A percentile compares a stretch with the other conserved stretches of the same genome.
Conservation (phyloP, 2,329 filamentous ascomycete species). For the Annulohypoxylon truncatum region DNA sequence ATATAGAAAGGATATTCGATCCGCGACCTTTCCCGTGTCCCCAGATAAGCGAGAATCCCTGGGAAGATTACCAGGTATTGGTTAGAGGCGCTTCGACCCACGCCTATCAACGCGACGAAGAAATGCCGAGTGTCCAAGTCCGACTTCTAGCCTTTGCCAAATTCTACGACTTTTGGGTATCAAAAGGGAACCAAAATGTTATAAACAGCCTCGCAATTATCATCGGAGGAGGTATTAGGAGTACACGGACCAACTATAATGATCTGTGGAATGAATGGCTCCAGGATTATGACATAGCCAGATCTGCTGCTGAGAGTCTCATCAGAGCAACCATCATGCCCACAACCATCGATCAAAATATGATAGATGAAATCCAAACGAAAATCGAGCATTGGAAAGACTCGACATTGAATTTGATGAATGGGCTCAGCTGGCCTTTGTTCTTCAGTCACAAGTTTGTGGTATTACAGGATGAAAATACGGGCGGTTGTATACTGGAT, state of each 20-base stretch:
- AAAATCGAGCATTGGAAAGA: neutral
- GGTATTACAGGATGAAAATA: neutral
- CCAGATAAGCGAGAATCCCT: neutral
- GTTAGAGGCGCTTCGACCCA: neutral
- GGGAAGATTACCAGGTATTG: neutral
- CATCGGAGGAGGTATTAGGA: neutral
- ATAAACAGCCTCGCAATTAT: neutral
- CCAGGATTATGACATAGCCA: neutral
- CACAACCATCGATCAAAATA: too few species aligned
- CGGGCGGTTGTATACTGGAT: too few species aligned
- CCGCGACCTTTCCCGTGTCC: neutral
- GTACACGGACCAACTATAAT: neutral
- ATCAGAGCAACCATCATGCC: neutral
- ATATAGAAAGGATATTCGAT: neutral
- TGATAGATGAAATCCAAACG: neutral
- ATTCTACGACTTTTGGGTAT: neutral
- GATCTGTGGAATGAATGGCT: neutral
- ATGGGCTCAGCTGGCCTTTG: neutral
- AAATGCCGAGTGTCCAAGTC: neutral
- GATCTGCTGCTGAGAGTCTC: neutral
- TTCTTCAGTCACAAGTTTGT: neutral
- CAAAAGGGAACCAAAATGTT: neutral
- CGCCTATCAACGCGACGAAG: too few species aligned
- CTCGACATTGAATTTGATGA: neutral
- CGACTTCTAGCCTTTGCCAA: neutral